Conservation (phyloP, 179 eudicot genomes). For the Drosera spatulata region DNA sequence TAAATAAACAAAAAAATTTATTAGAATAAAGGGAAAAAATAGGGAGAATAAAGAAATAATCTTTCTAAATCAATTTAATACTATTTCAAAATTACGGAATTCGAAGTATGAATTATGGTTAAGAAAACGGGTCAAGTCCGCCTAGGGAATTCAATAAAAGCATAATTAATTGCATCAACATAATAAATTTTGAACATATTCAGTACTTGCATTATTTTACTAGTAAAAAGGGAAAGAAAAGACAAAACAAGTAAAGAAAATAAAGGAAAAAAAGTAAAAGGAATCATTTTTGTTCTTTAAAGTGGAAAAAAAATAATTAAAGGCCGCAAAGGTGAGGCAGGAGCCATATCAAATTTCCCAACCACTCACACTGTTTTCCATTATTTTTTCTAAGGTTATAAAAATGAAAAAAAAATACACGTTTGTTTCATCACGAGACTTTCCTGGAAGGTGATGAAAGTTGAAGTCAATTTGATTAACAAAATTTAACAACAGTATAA, state of each 20-base stretch:
- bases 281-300: constrained; percentile 14
- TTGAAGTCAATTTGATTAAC: too few relatives aligned
- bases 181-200: constrained; percentile 18
- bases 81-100: constrained; percentile 36
- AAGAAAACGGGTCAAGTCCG: constrained; percentile 85
- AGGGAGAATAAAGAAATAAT: constrained; percentile 28
- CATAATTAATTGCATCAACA: constrained; percentile 30
- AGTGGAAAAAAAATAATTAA: constrained; percentile 25
- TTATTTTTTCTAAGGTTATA: not conserved
- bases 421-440: too few relatives aligned
- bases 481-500: too few relatives aligned
- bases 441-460: too few relatives aligned
- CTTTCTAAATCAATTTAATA: constrained; percentile 25
- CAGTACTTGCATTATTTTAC: too few relatives aligned
- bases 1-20: constrained; percentile 14
- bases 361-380: constrained; percentile 36
- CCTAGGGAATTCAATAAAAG: constrained; percentile 70
- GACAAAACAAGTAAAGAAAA: constrained; percentile 1
- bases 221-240: too few relatives aligned
- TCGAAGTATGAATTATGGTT: constrained; percentile 70
- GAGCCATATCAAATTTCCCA: constrained; percentile 33
- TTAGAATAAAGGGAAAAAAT: constrained; percentile 17
- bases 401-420: too few relatives aligned
- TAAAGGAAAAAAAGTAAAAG: constrained; percentile 7
- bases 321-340: constrained; percentile 50